These are phyloP conservation scores for Tetracentron sinense DNA, from an alignment of 164 flowering plant genomes.

Conservation along the genomic window DNA sequence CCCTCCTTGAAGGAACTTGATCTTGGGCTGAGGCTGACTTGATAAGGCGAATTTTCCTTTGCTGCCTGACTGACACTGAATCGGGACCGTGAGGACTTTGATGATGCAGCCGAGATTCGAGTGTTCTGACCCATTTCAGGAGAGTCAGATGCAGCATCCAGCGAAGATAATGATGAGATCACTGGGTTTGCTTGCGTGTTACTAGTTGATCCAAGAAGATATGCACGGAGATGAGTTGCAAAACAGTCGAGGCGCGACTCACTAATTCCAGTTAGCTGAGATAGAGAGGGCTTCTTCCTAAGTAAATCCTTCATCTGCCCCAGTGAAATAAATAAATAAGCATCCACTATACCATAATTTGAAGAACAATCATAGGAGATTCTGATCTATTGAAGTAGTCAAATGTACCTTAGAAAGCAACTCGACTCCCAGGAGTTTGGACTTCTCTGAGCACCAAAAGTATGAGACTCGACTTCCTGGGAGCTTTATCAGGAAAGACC, in stretches of 20 bases:
- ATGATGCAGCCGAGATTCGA: slow-evolving; percentile 16
- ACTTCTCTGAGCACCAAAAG: slow-evolving; percentile 93
- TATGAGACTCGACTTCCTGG: slow-evolving; percentile 40
- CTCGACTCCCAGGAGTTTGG: slow-evolving; percentile 64
- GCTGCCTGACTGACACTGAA: slow-evolving; percentile 26
- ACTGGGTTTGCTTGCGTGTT: slow-evolving; percentile 23
- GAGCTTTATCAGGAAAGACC: slow-evolving; percentile 60
- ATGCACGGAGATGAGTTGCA: slow-evolving; percentile 73
- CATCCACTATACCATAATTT: background rate
- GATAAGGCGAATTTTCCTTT: slow-evolving; percentile 42
- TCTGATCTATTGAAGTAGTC: background rate
- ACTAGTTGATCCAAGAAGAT: slow-evolving; percentile 50
- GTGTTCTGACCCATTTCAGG: slow-evolving; percentile 23
- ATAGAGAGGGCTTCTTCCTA: slow-evolving; percentile 57
- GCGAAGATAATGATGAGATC: slow-evolving; percentile 6
- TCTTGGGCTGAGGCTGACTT: slow-evolving; percentile 66
- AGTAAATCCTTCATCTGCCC: slow-evolving; percentile 82
- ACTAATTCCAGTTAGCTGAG: slow-evolving; percentile 81
- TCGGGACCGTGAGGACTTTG: slow-evolving; percentile 34
- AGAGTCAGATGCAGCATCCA: slow-evolving; percentile 18
- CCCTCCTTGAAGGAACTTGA: slow-evolving; percentile 65
- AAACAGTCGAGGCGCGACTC: slow-evolving; percentile 76
- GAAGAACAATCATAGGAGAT: background rate
- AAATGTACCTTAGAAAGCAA: slow-evolving; percentile 65
- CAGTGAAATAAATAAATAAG: background rate